Conservation (phyloP, 2,329 filamentous ascomycete species). For the Mycosphaerelloides madeirae region DNA sequence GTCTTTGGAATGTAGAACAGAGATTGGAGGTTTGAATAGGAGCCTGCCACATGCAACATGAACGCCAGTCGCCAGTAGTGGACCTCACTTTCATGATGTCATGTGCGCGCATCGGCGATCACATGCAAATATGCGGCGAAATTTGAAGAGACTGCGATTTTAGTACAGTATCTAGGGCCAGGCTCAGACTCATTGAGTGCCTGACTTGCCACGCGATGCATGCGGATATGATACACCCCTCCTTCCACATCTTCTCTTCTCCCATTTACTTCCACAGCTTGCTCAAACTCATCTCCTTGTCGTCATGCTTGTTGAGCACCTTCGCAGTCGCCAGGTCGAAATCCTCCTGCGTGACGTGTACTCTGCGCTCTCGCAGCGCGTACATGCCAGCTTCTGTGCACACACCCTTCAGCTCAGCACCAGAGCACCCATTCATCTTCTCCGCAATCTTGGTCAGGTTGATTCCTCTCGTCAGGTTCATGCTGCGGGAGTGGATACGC, state of each 20-base stretch:
- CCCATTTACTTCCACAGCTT: conserved; percentile 71
- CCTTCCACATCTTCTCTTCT: background rate
- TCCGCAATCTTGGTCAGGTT: conserved; percentile 98
- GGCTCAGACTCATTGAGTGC: conserved; percentile 9
- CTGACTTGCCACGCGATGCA: conserved; percentile 12
- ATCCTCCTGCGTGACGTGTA: conserved; percentile 98
- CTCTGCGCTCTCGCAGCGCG: conserved; percentile 85
- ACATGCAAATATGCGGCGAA: background rate
- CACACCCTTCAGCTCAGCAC: conserved; percentile 95
- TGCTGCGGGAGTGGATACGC: conserved; percentile 93
- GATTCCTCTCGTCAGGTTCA: conserved; percentile 97
- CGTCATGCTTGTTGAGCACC: conserved; percentile 99
- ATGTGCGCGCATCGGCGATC: background rate
- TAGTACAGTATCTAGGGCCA: conserved; percentile 6
- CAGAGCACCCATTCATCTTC: conserved; percentile 99
- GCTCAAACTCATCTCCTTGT: conserved; percentile 88
- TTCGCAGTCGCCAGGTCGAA: conserved; percentile 98
- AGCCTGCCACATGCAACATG: too few relatives aligned
- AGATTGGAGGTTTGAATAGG: too few relatives aligned
- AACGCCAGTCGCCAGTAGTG: too few relatives aligned
- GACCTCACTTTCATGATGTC: too few relatives aligned
- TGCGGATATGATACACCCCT: conserved; percentile 18
- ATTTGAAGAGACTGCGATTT: background rate
- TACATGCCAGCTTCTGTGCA: conserved; percentile 99
- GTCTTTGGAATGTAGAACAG: too few relatives aligned